These are phyloP conservation scores for Lipomyces yamanashiensis DNA, from an alignment of 805 yeast species.

Conservation along the genomic window DNA sequence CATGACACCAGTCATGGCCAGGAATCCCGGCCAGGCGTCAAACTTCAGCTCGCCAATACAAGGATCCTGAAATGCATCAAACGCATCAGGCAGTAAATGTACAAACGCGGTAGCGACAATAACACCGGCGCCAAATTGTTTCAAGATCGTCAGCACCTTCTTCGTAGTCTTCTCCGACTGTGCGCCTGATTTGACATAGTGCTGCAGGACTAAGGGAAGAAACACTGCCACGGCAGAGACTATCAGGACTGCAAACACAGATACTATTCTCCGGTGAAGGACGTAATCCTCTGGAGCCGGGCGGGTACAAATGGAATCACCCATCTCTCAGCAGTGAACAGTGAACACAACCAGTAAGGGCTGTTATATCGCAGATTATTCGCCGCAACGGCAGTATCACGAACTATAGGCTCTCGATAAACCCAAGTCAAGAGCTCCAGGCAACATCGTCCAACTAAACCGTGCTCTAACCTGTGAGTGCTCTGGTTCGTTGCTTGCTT, in stretches of 20 bases:
- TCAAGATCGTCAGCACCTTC: conserved; percentile 53
- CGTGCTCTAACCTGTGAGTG: no score
- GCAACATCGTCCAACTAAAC: no score
- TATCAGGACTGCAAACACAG: conserved; percentile 34
- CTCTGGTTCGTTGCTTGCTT: no score
- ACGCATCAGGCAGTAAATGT: conserved; percentile 73
- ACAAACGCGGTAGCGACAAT: conserved; percentile 81
- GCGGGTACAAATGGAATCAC: conserved; percentile 6
- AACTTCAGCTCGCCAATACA: conserved; percentile 65
- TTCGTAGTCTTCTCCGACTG: conserved; percentile 15
- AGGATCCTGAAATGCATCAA: conserved; percentile 57
- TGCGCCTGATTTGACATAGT: conserved; percentile 7
- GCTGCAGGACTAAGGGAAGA: conserved; percentile 30
- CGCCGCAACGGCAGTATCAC: background rate
- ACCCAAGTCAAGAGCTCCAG: no score
- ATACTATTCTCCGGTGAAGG: conserved; percentile 30
- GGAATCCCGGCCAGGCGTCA: conserved; percentile 61
- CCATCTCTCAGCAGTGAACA: background rate
- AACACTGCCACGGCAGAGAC: conserved; percentile 35
- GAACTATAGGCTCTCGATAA: no score
- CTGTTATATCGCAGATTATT: background rate
- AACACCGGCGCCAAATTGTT: conserved; percentile 83
- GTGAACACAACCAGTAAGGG: background rate
- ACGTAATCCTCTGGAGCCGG: conserved; percentile 16
- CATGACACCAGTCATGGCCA: conserved; percentile 55